These are phyloP conservation scores for Tulasnella sp. DNA, from an alignment of 768 basidiomycete species.

Conservation along the genomic window DNA sequence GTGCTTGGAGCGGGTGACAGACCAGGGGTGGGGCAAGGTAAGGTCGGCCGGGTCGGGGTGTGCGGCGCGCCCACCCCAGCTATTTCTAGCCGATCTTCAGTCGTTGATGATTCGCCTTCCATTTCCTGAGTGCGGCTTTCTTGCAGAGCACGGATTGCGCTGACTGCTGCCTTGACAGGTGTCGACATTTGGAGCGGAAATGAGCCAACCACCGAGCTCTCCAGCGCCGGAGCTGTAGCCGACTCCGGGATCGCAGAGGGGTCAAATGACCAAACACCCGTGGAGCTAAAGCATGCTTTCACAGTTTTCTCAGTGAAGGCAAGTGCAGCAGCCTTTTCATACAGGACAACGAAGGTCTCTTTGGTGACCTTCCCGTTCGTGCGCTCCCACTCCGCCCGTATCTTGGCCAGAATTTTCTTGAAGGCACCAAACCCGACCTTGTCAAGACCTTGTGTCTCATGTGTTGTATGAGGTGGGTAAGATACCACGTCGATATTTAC, in stretches of 20 bases:
- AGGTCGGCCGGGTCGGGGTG: too few species aligned
- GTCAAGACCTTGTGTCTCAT: constrained; percentile 32
- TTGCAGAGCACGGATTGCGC: too few species aligned
- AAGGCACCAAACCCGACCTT: constrained; percentile 30
- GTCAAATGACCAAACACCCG: constrained; percentile 42
- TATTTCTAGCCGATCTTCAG: too few species aligned
- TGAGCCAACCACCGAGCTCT: too few species aligned
- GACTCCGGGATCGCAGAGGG: constrained; percentile 36
- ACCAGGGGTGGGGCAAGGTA: too few species aligned
- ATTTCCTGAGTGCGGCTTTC: too few species aligned
- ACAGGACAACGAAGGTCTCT: constrained; percentile 40
- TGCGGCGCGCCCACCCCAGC: too few species aligned
- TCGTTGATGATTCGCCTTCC: too few species aligned
- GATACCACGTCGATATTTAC: constrained; percentile 44
- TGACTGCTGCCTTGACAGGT: constrained; percentile 30
- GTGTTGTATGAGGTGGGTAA: constrained; percentile 47
- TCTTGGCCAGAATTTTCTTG: constrained; percentile 35
- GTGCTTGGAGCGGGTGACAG: too few species aligned
- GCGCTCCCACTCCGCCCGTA: constrained; percentile 34
- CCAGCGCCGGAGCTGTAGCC: neutral
- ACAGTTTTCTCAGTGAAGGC: constrained; percentile 37
- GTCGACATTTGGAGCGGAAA: neutral
- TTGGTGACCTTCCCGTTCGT: constrained; percentile 35
- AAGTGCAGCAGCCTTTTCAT: constrained; percentile 35
- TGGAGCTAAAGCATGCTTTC: constrained; percentile 40